Evolutionary conservation across 257 asterid species (phyloP).

Genomic region (Fraxinus cuspidata): DNA sequence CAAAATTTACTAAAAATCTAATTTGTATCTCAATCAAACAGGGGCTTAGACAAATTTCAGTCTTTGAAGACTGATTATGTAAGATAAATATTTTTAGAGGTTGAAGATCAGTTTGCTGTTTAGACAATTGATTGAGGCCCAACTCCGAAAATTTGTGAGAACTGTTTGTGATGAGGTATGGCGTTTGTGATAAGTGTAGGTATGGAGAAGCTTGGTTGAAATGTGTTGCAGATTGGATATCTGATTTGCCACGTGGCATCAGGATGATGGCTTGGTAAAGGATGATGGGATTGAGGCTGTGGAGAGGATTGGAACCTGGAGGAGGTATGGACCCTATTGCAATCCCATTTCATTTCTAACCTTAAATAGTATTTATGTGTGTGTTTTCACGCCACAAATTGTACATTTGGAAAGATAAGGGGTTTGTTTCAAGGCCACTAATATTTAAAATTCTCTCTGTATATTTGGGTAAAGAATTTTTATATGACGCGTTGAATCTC

Average conservation of each 20-base stretch:
- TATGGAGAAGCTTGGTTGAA: slow-evolving; percentile 21
- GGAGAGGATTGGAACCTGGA: slow-evolving; percentile 16
- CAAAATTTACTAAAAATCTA: too few relatives aligned
- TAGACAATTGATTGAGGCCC: neutral
- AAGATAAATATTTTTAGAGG: neutral
- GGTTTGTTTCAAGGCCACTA: too few relatives aligned
- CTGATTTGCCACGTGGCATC: slow-evolving; percentile 40
- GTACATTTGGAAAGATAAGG: too few relatives aligned
- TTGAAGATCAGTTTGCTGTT: neutral
- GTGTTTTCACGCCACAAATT: too few relatives aligned
- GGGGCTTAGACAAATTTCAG: neutral
- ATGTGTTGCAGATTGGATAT: slow-evolving; percentile 45
- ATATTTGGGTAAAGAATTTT: too few relatives aligned
- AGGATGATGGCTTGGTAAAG: slow-evolving; percentile 32
- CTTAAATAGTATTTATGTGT: too few relatives aligned
- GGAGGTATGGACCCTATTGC: slow-evolving; percentile 7
- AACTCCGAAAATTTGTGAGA: too few relatives aligned
- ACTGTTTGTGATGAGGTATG: slow-evolving; percentile 32
- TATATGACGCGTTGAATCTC: too few relatives aligned
- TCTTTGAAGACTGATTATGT: neutral
- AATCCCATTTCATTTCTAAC: neutral
- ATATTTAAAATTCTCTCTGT: too few relatives aligned
- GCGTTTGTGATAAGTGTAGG: slow-evolving; percentile 15
- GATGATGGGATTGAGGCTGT: slow-evolving; percentile 24
- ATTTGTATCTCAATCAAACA: too few relatives aligned